Evolutionary conservation across 106 monocot genomes (phyloP).

Genomic region (Cymbidium sinense): DNA sequence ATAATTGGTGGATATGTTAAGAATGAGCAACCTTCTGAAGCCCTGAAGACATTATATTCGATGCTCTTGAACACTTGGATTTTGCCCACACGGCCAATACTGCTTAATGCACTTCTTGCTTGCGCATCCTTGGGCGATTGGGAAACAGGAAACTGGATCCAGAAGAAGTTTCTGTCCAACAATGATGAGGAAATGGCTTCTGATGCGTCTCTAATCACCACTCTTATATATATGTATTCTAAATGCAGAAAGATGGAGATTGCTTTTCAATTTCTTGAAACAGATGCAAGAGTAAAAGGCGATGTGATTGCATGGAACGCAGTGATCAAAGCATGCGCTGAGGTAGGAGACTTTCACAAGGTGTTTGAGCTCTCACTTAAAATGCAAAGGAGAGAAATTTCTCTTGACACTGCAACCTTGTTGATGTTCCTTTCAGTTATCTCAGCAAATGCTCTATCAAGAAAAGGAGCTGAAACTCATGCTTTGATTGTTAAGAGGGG

Average conservation of each 20-base stretch:
- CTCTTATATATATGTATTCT: constrained; percentile 64
- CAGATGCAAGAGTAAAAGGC: constrained; percentile 12
- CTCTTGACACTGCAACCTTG: constrained; percentile 31
- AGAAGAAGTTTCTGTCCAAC: constrained; percentile 26
- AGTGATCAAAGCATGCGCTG: constrained; percentile 45
- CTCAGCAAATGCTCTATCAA: constrained; percentile 24
- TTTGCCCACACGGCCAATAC: constrained; percentile 38
- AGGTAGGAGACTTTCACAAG: constrained; percentile 19
- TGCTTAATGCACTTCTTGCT: constrained; percentile 52
- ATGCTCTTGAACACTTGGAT: constrained; percentile 27
- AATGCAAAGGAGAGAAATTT: constrained; percentile 62
- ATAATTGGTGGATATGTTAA: constrained; percentile 63
- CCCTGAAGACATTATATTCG: constrained; percentile 38
- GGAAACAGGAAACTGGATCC: constrained; percentile 30
- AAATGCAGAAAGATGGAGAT: constrained; percentile 42
- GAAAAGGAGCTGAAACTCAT: constrained; percentile 43
- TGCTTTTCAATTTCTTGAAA: constrained; percentile 27
- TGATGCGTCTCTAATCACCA: constrained; percentile 40
- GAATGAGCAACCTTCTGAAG: constrained; percentile 27
- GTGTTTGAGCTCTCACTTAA: constrained; percentile 23
- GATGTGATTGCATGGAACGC: constrained; percentile 76
- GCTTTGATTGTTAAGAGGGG: constrained; percentile 47
- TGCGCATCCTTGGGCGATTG: constrained; percentile 63
- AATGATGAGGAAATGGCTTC: constrained; percentile 1
- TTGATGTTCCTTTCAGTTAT: constrained; percentile 32